Base-by-base conservation (phyloP, 805 yeast genomes). In the Debaryomyces castellii region DNA sequence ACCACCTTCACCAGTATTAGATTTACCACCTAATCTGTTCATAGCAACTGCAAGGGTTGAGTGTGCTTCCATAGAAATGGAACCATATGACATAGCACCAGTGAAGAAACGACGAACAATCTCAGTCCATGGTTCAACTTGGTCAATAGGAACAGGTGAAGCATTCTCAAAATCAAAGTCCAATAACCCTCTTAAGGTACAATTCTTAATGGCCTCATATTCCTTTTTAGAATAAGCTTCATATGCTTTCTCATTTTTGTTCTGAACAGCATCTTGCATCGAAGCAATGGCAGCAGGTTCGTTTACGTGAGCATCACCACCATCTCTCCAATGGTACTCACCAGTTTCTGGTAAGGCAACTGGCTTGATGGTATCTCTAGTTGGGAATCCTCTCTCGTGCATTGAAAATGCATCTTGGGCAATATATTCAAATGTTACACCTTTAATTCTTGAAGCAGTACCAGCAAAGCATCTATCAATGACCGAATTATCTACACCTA, bases 41-140 rank as follows among this genome's bases (percentile, higher is more conserved):
- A 92, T 92, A 39, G 99, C 99, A 45, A 92, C 96, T 11, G 99
- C 99, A 57, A 92, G 74, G 9, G 99, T 92, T 3, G 97, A 89
- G 70, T 92, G 99, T 2, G 97, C 91, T 70, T 92, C 99, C 96
- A 91, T 87, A 4, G 98, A 92, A 62, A 92, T 92, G 40, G 98
- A 92, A 62, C 99, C 99, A 63, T 94, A 92, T 1, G 97, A 91
- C 99, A 92, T 92, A 43, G 99, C 99, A 73, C 99, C 99, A n/a
- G 99, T 91, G 52, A 91, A 91, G 65, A 94, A 94, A 59, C 99
- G 81, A 59, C 97, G 84, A 27, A 91, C 99, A 66, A 92, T 92
- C 67, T 92, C 99, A 30, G 98, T 94, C 99, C 99, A 92, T 38
- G 99, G 99, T 74, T 92, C 99, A 55, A 92, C 99, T 72, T 94